Base-by-base conservation (phyloP, 768 basidiomycete species). In the Suillus subalutaceus region DNA sequence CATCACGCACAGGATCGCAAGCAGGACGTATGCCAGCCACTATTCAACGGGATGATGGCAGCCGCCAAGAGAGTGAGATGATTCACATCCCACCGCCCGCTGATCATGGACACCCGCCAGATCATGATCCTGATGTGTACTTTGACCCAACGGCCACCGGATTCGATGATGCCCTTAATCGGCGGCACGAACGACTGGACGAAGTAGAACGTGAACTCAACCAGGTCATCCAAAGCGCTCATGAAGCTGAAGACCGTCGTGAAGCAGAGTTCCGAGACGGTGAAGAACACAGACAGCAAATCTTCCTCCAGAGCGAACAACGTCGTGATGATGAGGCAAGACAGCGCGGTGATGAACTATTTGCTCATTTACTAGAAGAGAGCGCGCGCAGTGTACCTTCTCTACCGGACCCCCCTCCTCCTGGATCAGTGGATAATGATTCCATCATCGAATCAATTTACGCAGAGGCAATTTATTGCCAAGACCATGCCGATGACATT, bases 261-360 rank as follows among this genome's bases (percentile, higher is more conserved):
- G 91, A 93, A 65, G 75, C 74, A 10, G 86, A 88, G 38, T 93
- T 91, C 77, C 83, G 85, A 20, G 78, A 78, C 2, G 84, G 85
- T 66, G 92, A 94, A 74, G 86, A 89, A 15, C 87, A 86, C 61
- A 81, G 91, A 8, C 82, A 90, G 23, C 84, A 79, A 9, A 74
- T 88, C 2, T 92, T 92, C 74, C 71, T 82, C 38, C 87, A 89
- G 2, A 80, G 79, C 48, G 88, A 93, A 71, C 82, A 78, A 4
- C 81, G 85, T 53, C 81, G 92, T 46, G 85, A 86, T 26, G 75
- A 80, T 30, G 90, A 91, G 71, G 79, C 86, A 12, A 77, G 79
- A 63, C 81, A 85, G 57, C 75, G 77, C 37, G 63, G 69, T 8
- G 72, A 78, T 13, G 55, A 66, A 8, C 59, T 77, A 15, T 64